Evolutionary conservation across 352 stramenopile genomes (phyloP).

Genomic region (Globisporangium cystogenes): DNA sequence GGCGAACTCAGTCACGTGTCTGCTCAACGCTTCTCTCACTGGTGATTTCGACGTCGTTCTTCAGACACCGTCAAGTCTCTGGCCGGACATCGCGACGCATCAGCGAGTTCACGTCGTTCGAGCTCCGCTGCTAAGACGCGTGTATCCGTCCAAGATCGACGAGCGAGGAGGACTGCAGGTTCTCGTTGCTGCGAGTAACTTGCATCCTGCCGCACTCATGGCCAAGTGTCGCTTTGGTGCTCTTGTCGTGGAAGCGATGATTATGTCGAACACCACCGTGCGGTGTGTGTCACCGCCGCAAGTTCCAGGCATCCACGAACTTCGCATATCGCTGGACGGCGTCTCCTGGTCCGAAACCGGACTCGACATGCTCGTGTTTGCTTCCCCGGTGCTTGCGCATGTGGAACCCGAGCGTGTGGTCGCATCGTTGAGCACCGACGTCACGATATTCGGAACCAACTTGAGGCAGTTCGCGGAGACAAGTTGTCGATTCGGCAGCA

Average conservation of each 20-base stretch:
- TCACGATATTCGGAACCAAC: constrained; percentile 38
- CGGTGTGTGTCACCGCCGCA: constrained; percentile 24
- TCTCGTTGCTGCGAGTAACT: constrained; percentile 25
- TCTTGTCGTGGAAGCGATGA: constrained; percentile 15
- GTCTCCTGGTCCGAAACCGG: constrained; percentile 25
- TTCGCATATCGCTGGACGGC: constrained; percentile 31
- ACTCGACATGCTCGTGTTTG: constrained; percentile 25
- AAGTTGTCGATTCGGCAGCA: constrained; percentile 29
- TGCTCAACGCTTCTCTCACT: constrained; percentile 25
- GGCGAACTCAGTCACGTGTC: constrained; percentile 14
- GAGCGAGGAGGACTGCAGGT: constrained; percentile 34
- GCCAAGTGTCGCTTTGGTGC: constrained; percentile 35
- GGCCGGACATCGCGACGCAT: constrained; percentile 15
- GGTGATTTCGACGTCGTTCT: constrained; percentile 23
- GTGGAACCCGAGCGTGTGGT: constrained; percentile 15
- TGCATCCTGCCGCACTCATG: constrained; percentile 14
- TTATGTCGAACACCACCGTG: constrained; percentile 21
- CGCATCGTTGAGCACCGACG: constrained; percentile 5
- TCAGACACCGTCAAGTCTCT: constrained; percentile 3
- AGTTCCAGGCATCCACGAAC: constrained; percentile 12
- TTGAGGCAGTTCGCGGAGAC: constrained; percentile 20
- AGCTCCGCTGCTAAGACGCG: constrained; percentile 14
- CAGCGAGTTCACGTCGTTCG: constrained; percentile 27
- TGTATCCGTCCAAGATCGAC: constrained; percentile 29
- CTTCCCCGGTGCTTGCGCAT: constrained; percentile 24